Evolutionary conservation across 2,329 filamentous ascomycete genomes (phyloP), one percentile per base, ranked within the genome.

Genomic region (Sporothrix protearum): DNA sequence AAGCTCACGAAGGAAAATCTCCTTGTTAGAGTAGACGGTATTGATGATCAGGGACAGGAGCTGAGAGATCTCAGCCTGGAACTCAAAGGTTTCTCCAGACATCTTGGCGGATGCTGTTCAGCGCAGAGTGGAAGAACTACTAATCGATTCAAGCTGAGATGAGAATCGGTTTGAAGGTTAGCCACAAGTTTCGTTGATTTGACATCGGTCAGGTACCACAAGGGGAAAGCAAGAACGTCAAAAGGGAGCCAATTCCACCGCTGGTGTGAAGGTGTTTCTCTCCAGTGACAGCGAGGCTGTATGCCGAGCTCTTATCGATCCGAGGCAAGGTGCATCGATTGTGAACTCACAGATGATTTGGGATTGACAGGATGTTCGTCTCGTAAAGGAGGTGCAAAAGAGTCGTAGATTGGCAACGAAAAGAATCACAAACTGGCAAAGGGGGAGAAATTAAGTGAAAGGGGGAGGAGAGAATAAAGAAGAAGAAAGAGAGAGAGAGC

Each of bases 31-130:
- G 89, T 98, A 99, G 87, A 99, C 96, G 77, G 96, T 98, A 92
- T 99, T 99, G 90, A 99, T 99, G 86, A 99, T 99, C 83, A 99
- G 92, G 78, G 91, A 94, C 82, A 99, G 92, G 77, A 99, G 93
- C 93, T 99, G 96, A 92, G 95, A 98, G 83, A 99, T 99, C 92
- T 99, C 96, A 92, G 96, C 96, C 92, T 99, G 96, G 88, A 98
- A 99, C 92, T 98, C 95, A 87, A 99, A 99, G 78, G 94, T 97
- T 88, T 98, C 80, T 71, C 76, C 94, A 84, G 93, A 85, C 93
- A 97, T 97, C 83, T 82, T 92, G 84, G 81, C 80, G 83, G 81
- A 78, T 82, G 81, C 81, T 78, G 49, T 51, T 49, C 59, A 45
- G 36, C 14, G 36, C 36, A 19, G 22, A 64, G 45, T 22, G 28